These are phyloP conservation scores for Aspergillus affinis DNA, from an alignment of 495 filamentous ascomycete genomes.

Conservation along the genomic window DNA sequence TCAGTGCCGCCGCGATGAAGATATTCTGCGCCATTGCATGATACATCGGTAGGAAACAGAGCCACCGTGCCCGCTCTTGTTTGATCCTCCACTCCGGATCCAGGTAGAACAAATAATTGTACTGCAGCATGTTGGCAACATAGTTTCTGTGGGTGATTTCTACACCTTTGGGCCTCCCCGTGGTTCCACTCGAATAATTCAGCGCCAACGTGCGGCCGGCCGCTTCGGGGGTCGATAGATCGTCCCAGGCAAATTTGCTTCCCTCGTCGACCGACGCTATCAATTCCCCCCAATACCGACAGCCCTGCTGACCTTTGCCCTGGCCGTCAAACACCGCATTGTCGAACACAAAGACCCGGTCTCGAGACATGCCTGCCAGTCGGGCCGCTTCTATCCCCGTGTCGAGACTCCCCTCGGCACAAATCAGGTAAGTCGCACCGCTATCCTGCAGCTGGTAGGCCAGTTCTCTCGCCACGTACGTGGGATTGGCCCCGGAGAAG, in stretches of 20 bases:
- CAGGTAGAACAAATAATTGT: slow-evolving; percentile 44
- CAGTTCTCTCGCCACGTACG: slow-evolving; percentile 68
- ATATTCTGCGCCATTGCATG: slow-evolving; percentile 60
- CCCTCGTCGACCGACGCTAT: slow-evolving; percentile 45
- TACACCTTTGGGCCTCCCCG: slow-evolving; percentile 81
- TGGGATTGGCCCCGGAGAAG: slow-evolving; percentile 78
- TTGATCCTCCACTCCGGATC: slow-evolving; percentile 46
- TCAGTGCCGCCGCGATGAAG: slow-evolving; percentile 44
- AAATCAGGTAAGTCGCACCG: slow-evolving; percentile 63
- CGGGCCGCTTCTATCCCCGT: slow-evolving; percentile 46
- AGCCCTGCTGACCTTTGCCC: slow-evolving; percentile 38
- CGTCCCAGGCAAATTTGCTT: slow-evolving; percentile 43
- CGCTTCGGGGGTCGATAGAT: slow-evolving; percentile 36
- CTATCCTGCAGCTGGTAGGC: slow-evolving; percentile 74
- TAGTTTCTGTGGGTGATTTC: slow-evolving; percentile 75
- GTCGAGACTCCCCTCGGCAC: slow-evolving; percentile 46
- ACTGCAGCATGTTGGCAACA: slow-evolving; percentile 65
- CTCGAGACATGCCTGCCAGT: slow-evolving; percentile 34
- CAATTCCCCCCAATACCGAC: slow-evolving; percentile 51
- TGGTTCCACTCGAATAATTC: slow-evolving; percentile 78
- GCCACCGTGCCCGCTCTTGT: slow-evolving; percentile 33
- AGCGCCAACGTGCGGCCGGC: slow-evolving; percentile 52
- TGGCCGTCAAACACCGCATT: slow-evolving; percentile 42
- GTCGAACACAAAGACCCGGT: slow-evolving; percentile 51
- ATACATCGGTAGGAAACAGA: slow-evolving; percentile 74